Conservation (phyloP, 73 alveolate species). For the Effrenium voratum region DNA sequence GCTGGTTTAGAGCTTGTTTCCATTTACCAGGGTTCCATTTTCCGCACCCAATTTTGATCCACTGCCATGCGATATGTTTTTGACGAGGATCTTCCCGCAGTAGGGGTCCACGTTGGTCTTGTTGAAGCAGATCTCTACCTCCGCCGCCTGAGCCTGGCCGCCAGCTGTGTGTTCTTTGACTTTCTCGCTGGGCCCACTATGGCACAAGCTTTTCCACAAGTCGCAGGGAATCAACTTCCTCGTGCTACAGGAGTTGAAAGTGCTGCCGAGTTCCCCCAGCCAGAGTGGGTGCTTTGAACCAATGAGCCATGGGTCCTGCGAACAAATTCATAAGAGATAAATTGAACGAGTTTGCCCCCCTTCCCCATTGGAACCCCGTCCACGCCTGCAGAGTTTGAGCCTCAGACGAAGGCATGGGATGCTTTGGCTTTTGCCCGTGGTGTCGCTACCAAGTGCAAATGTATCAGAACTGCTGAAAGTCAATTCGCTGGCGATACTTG, state of each 20-base stretch:
- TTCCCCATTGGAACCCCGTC: neutral
- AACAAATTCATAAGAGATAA: neutral
- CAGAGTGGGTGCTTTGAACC: neutral
- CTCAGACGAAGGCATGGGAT: neutral
- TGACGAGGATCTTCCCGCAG: conserved; percentile 66
- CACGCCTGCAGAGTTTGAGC: neutral
- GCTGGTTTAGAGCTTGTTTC: neutral
- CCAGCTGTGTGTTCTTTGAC: neutral
- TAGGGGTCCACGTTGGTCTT: conserved; percentile 56
- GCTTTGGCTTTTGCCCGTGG: too few relatives aligned
- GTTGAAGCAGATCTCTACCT: conserved; percentile 82
- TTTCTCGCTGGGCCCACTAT: neutral
- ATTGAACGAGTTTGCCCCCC: too few relatives aligned
- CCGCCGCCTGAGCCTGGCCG: conserved; percentile 54
- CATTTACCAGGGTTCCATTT: neutral
- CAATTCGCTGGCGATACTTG: too few relatives aligned
- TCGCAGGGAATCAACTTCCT: neutral
- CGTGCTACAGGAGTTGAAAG: neutral
- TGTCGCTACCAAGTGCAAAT: too few relatives aligned
- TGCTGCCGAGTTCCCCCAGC: neutral
- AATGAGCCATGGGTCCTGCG: neutral
- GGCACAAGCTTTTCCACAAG: neutral
- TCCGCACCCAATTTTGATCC: neutral
- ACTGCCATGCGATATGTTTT: neutral
- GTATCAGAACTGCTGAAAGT: too few relatives aligned